phyloP scores from a whole-genome alignment of 805 yeast species.

The Hanseniaspora valbyensis region DNA sequence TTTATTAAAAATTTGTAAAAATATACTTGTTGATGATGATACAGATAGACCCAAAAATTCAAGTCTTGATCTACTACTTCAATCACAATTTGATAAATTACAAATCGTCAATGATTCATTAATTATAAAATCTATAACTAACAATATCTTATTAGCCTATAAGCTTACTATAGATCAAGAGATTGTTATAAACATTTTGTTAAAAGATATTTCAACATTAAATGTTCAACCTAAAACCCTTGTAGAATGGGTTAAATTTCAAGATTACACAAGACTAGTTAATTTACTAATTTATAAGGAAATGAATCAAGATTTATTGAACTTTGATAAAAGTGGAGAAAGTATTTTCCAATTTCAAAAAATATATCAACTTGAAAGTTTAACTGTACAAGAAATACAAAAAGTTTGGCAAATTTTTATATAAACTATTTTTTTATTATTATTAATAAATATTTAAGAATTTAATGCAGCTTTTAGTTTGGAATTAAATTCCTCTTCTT shows the following conservation, averaged over 20 bases:
- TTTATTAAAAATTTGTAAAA: background rate
- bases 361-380: background rate
- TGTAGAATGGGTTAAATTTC: slow-evolving; percentile 1
- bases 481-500: slow-evolving; percentile 3
- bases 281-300: slow-evolving; percentile 4
- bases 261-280: background rate
- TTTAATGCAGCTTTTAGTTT: slow-evolving; percentile 1
- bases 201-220: background rate
- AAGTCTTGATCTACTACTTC: background rate
- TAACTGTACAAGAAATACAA: background rate
- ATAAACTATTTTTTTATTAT: too few relatives aligned
- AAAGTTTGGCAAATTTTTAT: slow-evolving; percentile 3
- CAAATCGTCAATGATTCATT: background rate
- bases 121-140: background rate
- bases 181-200: background rate
- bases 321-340: background rate
- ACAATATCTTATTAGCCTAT: background rate
- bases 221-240: background rate
- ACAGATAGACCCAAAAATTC: background rate
- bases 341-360: background rate
- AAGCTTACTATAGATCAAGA: background rate
- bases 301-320: background rate
- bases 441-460: background rate
- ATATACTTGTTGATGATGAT: background rate
- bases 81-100: slow-evolving; percentile 1